phyloP scores from a whole-genome alignment of 768 basidiomycete genomes.

The Lyophyllum atratum region DNA sequence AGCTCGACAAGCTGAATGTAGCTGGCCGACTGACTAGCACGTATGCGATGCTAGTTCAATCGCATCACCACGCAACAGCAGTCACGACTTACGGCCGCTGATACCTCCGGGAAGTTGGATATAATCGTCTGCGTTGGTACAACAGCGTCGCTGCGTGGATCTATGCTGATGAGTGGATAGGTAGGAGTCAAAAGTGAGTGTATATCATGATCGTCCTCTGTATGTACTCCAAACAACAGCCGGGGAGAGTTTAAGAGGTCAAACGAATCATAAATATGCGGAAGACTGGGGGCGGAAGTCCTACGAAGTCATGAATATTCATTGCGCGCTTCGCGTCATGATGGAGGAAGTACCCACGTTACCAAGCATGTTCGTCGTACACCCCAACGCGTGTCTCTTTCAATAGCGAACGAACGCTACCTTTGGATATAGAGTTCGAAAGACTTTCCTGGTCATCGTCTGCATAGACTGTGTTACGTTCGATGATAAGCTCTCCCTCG shows the following conservation, averaged over 20 bases:
- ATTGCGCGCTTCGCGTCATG: not conserved
- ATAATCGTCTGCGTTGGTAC: not conserved
- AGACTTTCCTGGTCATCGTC: constrained; percentile 14
- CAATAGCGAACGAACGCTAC: constrained; percentile 2
- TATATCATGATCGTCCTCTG: not conserved
- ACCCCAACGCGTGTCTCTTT: constrained; percentile 17
- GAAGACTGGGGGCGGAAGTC: not conserved
- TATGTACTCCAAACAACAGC: not conserved
- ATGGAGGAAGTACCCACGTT: not conserved
- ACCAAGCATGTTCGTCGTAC: constrained; percentile 13
- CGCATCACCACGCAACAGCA: no score
- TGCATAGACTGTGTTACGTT: constrained; percentile 16
- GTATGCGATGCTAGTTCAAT: no score
- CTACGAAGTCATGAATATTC: not conserved
- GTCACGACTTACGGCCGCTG: no score
- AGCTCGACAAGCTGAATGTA: no score
- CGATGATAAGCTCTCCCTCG: constrained; percentile 40
- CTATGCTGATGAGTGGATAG: not conserved
- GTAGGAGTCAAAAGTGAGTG: not conserved
- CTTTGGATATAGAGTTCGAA: not conserved
- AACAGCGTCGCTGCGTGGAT: not conserved
- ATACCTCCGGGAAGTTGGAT: not conserved
- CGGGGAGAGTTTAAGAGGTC: not conserved
- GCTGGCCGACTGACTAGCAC: no score
- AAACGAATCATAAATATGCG: not conserved